Base-by-base conservation (phyloP, 1,284 basidiomycete species). In the Leccinum solheimii region DNA sequence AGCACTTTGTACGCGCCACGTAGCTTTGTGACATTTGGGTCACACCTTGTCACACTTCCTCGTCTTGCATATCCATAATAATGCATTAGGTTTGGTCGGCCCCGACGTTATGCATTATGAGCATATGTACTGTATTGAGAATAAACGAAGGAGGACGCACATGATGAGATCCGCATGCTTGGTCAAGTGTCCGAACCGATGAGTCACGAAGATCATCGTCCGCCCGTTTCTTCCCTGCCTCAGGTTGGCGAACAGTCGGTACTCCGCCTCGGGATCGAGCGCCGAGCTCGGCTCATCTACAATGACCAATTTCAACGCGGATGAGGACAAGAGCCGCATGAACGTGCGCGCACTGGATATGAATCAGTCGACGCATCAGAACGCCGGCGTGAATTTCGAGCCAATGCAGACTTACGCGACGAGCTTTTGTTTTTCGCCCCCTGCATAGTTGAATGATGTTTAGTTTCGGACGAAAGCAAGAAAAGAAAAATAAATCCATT, bases 121-220 rank as follows among this genome's bases (percentile, higher is more conserved):
- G 36, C 36, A 38, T 38, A 38, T 38, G 36, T 38, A 38, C 36
- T 38, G 36, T 38, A 38, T 21, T 21, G 23, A 26, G n/a, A 5
- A n/a, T 21, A 10, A n/a, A 40, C 6, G 36, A 40, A n/a, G 9
- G 1, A 21, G 43, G 5, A 67, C 71, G 65, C 64, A 88, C 86
- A 88, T 68, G 48, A 89, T 86, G 11, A 83, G 63, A 68, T 88
- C 87, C 0, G 87, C 86, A 62, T 84, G 77, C 60, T 82, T 81
- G 1, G 86, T 88, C 49, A 89, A 75, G 69, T 86, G 85, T 5
- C 86, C 87, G 64, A 89, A 88, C 4, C 87, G 80, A 72, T 89
- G 87, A 0, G 87, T 87, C 3, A 87, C 85, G 64, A 88, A 88
- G 2, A 89, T 75, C 81, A 88, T 84, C 10, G 86, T 88, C 70